A percentile compares a stretch with the other conserved stretches of the same genome.
These are phyloP conservation scores for Lipomyces chichibuensis DNA, from an alignment of 805 yeast genomes.

Conservation along the genomic window DNA sequence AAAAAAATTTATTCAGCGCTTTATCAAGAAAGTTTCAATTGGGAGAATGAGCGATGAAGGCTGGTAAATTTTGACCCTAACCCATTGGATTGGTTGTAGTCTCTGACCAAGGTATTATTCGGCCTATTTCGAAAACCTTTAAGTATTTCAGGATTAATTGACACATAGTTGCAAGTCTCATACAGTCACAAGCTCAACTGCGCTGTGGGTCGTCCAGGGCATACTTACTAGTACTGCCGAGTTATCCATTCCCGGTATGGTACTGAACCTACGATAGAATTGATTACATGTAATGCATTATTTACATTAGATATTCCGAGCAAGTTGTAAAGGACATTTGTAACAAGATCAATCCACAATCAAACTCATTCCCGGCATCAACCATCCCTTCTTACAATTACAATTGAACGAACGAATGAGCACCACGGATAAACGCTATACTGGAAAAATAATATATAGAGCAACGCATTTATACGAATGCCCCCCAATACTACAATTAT, in stretches of 20 bases:
- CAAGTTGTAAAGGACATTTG: neutral
- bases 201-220: too few relatives aligned
- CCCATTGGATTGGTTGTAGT: too few relatives aligned
- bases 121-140: too few relatives aligned
- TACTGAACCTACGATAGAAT: neutral
- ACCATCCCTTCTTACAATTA: neutral
- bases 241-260: neutral
- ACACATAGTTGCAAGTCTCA: too few relatives aligned
- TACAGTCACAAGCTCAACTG: too few relatives aligned
- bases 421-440: conserved; percentile 3
- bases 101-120: too few relatives aligned
- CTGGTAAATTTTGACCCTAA: too few relatives aligned
- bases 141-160: too few relatives aligned
- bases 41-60: too few relatives aligned
- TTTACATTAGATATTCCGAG: neutral
- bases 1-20: too few relatives aligned
- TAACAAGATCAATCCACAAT: neutral
- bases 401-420: neutral
- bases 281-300: neutral
- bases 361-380: neutral
- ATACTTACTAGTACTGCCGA: neutral
- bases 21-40: too few relatives aligned
- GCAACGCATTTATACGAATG: neutral
- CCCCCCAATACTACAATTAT: neutral
- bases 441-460: conserved; percentile 8